Evolutionary conservation across 768 basidiomycete species (phyloP), one percentile per base, ranked within the genome.

Genomic region (Rhodotorula sphaerocarpa): DNA sequence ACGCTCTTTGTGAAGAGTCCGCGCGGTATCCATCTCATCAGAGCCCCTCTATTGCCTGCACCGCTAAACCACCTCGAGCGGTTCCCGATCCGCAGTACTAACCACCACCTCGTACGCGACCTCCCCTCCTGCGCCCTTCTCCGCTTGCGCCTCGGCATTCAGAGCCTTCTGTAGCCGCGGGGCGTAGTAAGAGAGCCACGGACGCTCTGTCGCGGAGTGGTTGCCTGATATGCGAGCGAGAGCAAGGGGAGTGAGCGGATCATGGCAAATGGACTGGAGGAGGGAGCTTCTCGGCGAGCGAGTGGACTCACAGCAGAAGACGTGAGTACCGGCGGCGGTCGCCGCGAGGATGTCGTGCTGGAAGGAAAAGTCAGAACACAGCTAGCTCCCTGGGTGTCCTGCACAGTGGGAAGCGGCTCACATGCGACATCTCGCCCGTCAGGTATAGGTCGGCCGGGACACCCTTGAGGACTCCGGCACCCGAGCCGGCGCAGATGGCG

Each of bases 151-250:
- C 20, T 75, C 71, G 47, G 75, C 74, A 56, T 69, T 63, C 31
- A 69, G 31, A 16, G 46, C 25, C 9, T 23, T 10, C 44, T 63
- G 27, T 20, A 69, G 51, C 5, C 64, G 57, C 4, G 63, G 68
- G 43, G 70, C 75, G n/a, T 66, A 66, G 31, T 28, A 33, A 9
- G 44, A 5, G 57, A 97, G 84, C 76, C 89, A 96, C 0, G 90
- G 90, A 36, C 92, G 86, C 77, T 97, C 93, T 47, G 92, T 92
- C 76, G 91, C 91, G 21, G 89, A 87, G 76, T 96, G 93, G 23
- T 63, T 72, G 47, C 63, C 63, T 64, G 43, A 25, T 0, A 33
- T 25, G 41, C 11, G 41, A 30, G 10, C 39, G 34, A 5, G 44
- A 44, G 41, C 21, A 6, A 3, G 3, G 53, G 18, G 23, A 21